Percentiles rank a stretch among this genome's conserved stretches.
These are phyloP conservation scores for Cokeromyces recurvatus DNA, from an alignment of 371 early-diverging fungal genomes.

Conservation along the genomic window DNA sequence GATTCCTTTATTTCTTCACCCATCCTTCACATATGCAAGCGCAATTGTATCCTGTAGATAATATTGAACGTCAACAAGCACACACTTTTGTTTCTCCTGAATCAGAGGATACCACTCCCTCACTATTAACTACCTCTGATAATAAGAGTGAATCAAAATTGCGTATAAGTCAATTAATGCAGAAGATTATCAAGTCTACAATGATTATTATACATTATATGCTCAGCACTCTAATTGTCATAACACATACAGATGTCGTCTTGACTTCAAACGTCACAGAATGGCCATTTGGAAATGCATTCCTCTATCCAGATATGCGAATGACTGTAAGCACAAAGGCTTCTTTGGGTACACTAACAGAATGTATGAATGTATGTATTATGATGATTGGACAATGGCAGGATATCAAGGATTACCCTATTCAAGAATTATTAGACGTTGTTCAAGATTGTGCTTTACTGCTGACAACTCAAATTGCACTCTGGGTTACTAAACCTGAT, in stretches of 20 bases:
- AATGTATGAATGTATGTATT: constrained; percentile 24
- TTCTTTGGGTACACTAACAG: constrained; percentile 33
- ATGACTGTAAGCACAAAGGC: constrained; percentile 5
- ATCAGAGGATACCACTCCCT: neutral
- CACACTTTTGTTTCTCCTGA: constrained; percentile 6
- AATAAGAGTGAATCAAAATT: neutral
- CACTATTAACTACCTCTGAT: neutral
- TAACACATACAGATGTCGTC: constrained; percentile 20
- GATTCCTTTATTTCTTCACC: constrained; percentile 37
- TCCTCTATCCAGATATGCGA: constrained; percentile 24
- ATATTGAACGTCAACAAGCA: constrained; percentile 25
- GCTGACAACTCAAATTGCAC: constrained; percentile 23
- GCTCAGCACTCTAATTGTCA: constrained; percentile 15
- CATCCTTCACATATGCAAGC: constrained; percentile 44
- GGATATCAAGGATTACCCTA: constrained; percentile 1
- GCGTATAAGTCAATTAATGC: constrained; percentile 10
- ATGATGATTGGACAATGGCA: constrained; percentile 18
- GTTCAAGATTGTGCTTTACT: constrained; percentile 25
- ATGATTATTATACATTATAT: constrained; percentile 9
- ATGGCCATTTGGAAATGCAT: constrained; percentile 37
- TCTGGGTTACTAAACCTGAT: constrained; percentile 37
- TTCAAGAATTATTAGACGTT: constrained; percentile 10
- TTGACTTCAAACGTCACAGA: constrained; percentile 13
- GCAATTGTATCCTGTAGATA: constrained; percentile 34
- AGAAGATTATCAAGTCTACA: neutral